These are phyloP conservation scores for Scheffersomyces cryptocercus DNA, from an alignment of 1,139 yeast species.

Conservation along the genomic window DNA sequence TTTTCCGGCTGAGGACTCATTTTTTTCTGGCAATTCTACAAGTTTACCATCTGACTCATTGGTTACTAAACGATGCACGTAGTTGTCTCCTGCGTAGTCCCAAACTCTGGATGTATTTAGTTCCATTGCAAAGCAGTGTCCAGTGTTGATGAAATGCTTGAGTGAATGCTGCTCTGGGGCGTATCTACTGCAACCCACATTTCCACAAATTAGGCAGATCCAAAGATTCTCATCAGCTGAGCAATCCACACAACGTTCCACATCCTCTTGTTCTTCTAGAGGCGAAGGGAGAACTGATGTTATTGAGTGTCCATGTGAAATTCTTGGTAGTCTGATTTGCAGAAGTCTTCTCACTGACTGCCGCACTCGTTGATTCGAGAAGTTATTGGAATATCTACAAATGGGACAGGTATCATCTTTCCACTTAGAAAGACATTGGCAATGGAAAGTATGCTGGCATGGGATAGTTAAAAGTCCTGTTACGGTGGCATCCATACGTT, in stretches of 20 bases:
- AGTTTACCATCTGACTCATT: conserved; percentile 85
- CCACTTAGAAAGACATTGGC: conserved; percentile 88
- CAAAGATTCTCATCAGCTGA: conserved; percentile 44
- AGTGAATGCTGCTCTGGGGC: conserved; percentile 81
- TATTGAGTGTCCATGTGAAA: conserved; percentile 2
- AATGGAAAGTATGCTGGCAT: conserved; percentile 93
- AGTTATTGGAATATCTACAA: conserved; percentile 70
- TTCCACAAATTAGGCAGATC: conserved; percentile 91
- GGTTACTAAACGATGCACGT: conserved; percentile 83
- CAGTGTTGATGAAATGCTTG: conserved; percentile 72
- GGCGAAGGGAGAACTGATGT: conserved; percentile 2
- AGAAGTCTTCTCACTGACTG: conserved; percentile 35
- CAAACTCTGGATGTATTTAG: conserved; percentile 82
- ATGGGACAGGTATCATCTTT: conserved; percentile 90
- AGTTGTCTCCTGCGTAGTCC: conserved; percentile 93
- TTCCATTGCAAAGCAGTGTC: conserved; percentile 94
- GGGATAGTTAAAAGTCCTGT: conserved; percentile 87
- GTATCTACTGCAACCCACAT: conserved; percentile 88
- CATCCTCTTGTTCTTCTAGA: conserved; percentile 3
- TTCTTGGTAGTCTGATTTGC: conserved; percentile 23
- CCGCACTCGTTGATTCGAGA: conserved; percentile 37
- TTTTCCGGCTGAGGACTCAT: conserved; percentile 8
- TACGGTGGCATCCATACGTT: conserved; percentile 78
- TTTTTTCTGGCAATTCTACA: conserved; percentile 62
- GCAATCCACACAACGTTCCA: conserved; percentile 41